A percentile compares a stretch with the other conserved stretches of the same genome.
These are phyloP conservation scores for Candolleomyces eurysporus DNA, from an alignment of 768 basidiomycete species.

Conservation along the genomic window DNA sequence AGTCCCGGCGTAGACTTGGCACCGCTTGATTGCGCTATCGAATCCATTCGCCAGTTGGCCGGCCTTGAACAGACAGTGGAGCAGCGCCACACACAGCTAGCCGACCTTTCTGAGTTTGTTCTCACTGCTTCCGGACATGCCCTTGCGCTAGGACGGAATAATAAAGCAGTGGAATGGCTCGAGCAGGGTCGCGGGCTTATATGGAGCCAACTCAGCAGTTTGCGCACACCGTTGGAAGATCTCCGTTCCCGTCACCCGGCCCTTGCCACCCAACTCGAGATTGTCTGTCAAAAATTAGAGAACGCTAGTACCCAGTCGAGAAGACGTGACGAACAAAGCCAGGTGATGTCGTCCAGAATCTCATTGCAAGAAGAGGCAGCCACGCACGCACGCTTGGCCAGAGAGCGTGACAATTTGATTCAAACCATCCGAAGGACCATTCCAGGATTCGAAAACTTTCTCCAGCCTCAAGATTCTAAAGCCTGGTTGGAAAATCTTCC, in stretches of 20 bases:
- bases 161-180: slow-evolving; percentile 12
- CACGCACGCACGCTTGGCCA: background rate
- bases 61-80: too few relatives aligned
- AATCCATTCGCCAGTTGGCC: too few relatives aligned
- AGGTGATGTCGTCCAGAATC: background rate
- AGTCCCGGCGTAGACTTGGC: too few relatives aligned
- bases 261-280: slow-evolving; percentile 13
- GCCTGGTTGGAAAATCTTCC: background rate
- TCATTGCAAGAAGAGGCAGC: background rate
- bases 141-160: background rate
- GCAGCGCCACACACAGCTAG: too few relatives aligned
- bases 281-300: background rate
- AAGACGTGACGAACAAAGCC: background rate
- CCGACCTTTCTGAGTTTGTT: too few relatives aligned
- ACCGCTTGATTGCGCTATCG: too few relatives aligned
- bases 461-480: background rate
- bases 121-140: too few relatives aligned
- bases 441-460: slow-evolving; percentile 4
- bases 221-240: slow-evolving; percentile 18
- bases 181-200: slow-evolving; percentile 17
- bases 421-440: background rate
- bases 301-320: background rate
- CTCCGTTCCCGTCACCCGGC: slow-evolving; percentile 14
- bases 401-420: background rate
- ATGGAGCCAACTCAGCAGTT: slow-evolving; percentile 18